Conservation (phyloP, 495 filamentous ascomycete genomes). For the Neurospora intermedia region DNA sequence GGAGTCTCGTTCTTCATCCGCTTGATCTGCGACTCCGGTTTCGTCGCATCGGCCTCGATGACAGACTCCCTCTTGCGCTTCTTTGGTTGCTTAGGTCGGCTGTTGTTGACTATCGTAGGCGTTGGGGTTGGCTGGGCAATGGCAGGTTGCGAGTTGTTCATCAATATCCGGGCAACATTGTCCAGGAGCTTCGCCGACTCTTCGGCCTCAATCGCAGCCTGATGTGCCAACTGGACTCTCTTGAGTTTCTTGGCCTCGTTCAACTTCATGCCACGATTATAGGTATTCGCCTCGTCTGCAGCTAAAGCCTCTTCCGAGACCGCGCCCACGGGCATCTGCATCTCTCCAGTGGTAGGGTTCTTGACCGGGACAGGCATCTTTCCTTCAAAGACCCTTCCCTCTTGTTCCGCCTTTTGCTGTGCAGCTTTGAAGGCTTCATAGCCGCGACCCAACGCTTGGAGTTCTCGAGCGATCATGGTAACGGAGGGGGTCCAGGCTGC, state of each 20-base stretch:
- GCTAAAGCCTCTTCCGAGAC: conserved; percentile 38
- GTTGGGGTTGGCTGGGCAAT: conserved; percentile 6
- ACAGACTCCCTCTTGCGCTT: conserved; percentile 47
- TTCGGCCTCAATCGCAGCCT: conserved; percentile 58
- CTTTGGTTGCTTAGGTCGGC: conserved; percentile 18
- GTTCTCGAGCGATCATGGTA: conserved; percentile 89
- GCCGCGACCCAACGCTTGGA: conserved; percentile 67
- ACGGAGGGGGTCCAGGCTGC: conserved; percentile 89
- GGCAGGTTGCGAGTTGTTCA: conserved; percentile 25
- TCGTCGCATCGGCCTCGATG: conserved; percentile 32
- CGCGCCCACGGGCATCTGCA: conserved; percentile 37
- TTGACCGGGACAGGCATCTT: conserved; percentile 33
- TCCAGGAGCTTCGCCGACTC: conserved; percentile 47
- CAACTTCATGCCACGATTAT: conserved; percentile 81
- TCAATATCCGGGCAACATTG: conserved; percentile 37
- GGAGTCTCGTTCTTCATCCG: conserved; percentile 48
- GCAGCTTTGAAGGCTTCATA: conserved; percentile 60
- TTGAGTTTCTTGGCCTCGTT: conserved; percentile 91
- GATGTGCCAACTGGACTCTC: conserved; percentile 57
- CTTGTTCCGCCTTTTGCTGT: conserved; percentile 55
- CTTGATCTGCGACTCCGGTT: conserved; percentile 36
- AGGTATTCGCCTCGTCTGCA: conserved; percentile 47
- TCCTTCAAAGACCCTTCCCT: conserved; percentile 51
- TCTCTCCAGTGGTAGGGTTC: conserved; percentile 35
- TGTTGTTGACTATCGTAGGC: conserved; percentile 13